These are phyloP conservation scores for Floccularia luteovirens DNA, from an alignment of 768 basidiomycete species.

Conservation along the genomic window DNA sequence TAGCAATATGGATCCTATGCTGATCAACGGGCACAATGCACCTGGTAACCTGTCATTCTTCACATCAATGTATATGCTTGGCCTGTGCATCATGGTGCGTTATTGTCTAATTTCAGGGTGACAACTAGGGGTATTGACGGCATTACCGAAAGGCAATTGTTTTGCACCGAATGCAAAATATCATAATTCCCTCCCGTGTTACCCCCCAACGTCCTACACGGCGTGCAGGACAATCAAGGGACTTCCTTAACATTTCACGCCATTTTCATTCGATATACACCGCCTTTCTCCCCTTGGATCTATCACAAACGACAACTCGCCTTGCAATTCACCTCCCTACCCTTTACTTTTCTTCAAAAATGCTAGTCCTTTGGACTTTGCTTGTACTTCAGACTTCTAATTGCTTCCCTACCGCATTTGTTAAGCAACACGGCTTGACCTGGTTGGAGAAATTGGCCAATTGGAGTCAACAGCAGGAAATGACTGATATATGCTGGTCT, in stretches of 20 bases:
- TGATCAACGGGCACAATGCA: slow-evolving; percentile 15
- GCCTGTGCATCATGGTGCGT: slow-evolving; percentile 57
- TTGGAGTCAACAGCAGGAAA: slow-evolving; percentile 44
- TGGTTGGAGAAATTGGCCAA: slow-evolving; percentile 26
- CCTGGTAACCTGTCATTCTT: slow-evolving; percentile 69
- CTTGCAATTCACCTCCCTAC: slow-evolving; percentile 55
- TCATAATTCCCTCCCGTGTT: slow-evolving; percentile 59
- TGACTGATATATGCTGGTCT: slow-evolving; percentile 63
- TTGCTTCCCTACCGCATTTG: slow-evolving; percentile 22
- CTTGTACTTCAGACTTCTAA: slow-evolving; percentile 52
- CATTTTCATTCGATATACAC: slow-evolving; percentile 20
- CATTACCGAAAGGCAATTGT: slow-evolving; percentile 49
- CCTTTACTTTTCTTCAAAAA: slow-evolving; percentile 49
- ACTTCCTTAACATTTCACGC: slow-evolving; percentile 10
- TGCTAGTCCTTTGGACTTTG: slow-evolving; percentile 49
- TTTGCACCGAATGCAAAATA: slow-evolving; percentile 71
- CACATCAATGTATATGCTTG: slow-evolving; percentile 66
- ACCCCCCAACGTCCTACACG: slow-evolving; percentile 16
- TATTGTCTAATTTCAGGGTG: neutral
- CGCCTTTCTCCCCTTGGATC: slow-evolving; percentile 54
- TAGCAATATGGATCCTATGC: neutral
- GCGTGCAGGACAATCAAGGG: slow-evolving; percentile 10
- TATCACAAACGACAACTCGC: slow-evolving; percentile 53
- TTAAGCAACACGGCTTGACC: slow-evolving; percentile 3
- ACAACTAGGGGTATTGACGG: neutral